phyloP scores from a whole-genome alignment of 306 rosid genomes.

The Cyclanthera cordifolia region DNA sequence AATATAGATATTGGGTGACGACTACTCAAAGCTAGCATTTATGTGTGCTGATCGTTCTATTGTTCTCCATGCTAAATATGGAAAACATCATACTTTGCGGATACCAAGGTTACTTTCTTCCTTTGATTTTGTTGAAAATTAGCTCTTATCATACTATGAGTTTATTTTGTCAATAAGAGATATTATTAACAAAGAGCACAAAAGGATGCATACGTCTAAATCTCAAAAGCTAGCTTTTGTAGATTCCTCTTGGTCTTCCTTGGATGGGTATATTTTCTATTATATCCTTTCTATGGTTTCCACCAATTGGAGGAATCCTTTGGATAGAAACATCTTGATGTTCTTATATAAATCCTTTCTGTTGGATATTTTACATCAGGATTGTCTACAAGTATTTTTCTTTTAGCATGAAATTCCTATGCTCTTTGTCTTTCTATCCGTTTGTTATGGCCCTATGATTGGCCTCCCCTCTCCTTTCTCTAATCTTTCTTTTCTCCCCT shows the following conservation, averaged over 20 bases:
- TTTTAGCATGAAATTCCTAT: too few relatives aligned
- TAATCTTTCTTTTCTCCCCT: too few relatives aligned
- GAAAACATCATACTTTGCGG: slow-evolving; percentile 75
- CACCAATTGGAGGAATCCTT: neutral
- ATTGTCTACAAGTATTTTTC: too few relatives aligned
- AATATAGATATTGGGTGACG: slow-evolving; percentile 56
- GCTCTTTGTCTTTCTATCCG: neutral
- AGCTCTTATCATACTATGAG: neutral
- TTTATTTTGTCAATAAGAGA: neutral
- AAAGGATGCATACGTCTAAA: neutral
- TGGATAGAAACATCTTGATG: too few relatives aligned
- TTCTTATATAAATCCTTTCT: too few relatives aligned
- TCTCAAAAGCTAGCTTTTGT: neutral
- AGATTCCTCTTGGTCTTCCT: neutral
- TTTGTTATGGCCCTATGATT: too few relatives aligned
- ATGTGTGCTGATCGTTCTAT: slow-evolving; percentile 84
- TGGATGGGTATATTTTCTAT: neutral
- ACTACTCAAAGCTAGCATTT: slow-evolving; percentile 89
- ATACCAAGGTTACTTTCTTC: slow-evolving; percentile 59
- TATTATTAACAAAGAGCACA: neutral
- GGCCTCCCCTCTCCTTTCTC: too few relatives aligned
- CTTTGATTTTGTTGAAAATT: neutral
- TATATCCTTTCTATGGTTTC: neutral
- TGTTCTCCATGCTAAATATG: slow-evolving; percentile 77
- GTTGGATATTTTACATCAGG: too few relatives aligned